These are phyloP conservation scores for Hyparrhenia diplandra DNA, from an alignment of 176 grass and related monocot genomes.

Conservation along the genomic window DNA sequence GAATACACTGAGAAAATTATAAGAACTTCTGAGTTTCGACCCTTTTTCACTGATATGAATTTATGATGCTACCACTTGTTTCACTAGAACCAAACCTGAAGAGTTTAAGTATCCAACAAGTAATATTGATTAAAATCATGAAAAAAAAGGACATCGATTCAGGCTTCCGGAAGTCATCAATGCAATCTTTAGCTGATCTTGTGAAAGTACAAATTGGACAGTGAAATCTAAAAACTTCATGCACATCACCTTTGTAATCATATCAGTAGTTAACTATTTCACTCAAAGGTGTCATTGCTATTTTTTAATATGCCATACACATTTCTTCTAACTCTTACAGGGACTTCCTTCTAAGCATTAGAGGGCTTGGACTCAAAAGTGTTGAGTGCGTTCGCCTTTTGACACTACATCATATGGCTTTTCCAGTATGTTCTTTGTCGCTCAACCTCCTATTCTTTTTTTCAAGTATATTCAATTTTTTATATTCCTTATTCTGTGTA, in stretches of 20 bases:
- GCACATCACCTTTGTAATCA: constrained; percentile 1
- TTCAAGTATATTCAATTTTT: not conserved
- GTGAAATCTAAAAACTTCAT: not conserved
- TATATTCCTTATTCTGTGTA: constrained; percentile 16
- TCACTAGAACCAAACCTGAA: constrained; percentile 1
- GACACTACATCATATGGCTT: constrained; percentile 86
- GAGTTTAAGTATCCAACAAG: not conserved
- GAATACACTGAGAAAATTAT: no score
- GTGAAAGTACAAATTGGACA: not conserved
- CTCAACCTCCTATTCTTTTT: not conserved
- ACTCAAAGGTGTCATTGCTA: not conserved
- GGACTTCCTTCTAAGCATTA: constrained; percentile 86
- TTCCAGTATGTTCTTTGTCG: constrained; percentile 53
- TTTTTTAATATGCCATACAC: constrained; percentile 25
- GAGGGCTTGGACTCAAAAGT: constrained; percentile 89
- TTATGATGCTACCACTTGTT: not conserved
- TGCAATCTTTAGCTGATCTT: not conserved
- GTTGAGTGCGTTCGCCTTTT: constrained; percentile 82
- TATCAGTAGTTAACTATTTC: constrained; percentile 5
- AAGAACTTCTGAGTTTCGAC: not conserved
- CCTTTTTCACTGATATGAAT: not conserved
- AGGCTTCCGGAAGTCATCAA: not conserved
- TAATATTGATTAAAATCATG: not conserved
- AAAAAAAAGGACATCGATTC: not conserved
- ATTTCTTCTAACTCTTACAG: constrained; percentile 38